Evolutionary conservation across 768 basidiomycete species (phyloP).

Genomic region (Leccinum longicurvipes): DNA sequence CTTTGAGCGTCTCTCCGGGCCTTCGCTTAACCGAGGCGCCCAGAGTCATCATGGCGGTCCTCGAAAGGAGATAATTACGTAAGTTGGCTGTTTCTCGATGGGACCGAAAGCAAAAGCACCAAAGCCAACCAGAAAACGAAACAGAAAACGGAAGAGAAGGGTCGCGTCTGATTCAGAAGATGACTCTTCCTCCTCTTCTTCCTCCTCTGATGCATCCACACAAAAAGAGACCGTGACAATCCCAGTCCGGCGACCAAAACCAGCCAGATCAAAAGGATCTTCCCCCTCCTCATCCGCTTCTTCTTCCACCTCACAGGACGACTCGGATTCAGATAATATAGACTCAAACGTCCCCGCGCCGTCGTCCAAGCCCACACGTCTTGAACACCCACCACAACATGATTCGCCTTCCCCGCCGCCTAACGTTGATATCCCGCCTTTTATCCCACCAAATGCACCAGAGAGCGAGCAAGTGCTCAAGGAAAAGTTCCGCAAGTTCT

Average conservation of each 20-base stretch:
- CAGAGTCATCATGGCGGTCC: too few relatives aligned
- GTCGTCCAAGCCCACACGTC: not conserved
- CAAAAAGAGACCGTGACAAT: constrained; percentile 8
- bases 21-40: too few relatives aligned
- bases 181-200: constrained; percentile 20
- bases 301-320: not conserved
- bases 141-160: constrained; percentile 54
- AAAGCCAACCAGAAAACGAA: constrained; percentile 41
- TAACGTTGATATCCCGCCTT: constrained; percentile 47
- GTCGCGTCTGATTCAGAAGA: constrained; percentile 40
- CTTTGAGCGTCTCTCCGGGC: too few relatives aligned
- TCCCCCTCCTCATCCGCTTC: constrained; percentile 14
- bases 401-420: constrained; percentile 27
- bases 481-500: constrained; percentile 75
- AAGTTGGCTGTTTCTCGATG: not conserved
- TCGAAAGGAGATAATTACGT: not conserved
- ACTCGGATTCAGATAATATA: constrained; percentile 2
- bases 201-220: constrained; percentile 15
- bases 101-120: not conserved
- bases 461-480: constrained; percentile 54
- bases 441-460: constrained; percentile 42
- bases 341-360: not conserved
- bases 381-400: constrained; percentile 8
- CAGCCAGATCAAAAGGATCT: constrained; percentile 6
- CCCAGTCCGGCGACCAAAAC: constrained; percentile 5